Percentiles rank a stretch among this genome's conserved stretches.
phyloP scores from a whole-genome alignment of 2,329 filamentous ascomycete genomes.

The Hypoxylon sp. region DNA sequence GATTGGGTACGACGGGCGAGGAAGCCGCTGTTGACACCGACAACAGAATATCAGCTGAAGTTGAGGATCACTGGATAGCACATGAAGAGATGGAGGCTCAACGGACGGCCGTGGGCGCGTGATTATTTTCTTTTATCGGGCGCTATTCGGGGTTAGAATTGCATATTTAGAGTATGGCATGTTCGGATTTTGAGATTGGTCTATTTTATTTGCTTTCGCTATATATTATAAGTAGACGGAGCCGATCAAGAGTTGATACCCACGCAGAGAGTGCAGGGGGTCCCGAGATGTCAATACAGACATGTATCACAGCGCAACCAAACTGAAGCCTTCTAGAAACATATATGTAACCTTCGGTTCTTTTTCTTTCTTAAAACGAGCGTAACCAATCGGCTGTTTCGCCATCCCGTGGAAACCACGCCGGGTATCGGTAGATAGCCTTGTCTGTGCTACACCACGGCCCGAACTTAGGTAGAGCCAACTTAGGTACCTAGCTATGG shows the following conservation, averaged over 20 bases:
- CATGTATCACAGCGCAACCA: slow-evolving; percentile 8
- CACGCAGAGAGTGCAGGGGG: slow-evolving; percentile 2
- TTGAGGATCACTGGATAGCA: slow-evolving; percentile 49
- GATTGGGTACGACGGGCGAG: slow-evolving; percentile 24
- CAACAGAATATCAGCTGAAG: not conserved
- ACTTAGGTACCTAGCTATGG: not conserved
- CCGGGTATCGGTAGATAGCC: slow-evolving; percentile 6
- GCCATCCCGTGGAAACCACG: slow-evolving; percentile 23
- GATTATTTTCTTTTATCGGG: not conserved
- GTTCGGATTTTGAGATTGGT: slow-evolving; percentile 22
- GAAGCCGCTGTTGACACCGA: slow-evolving; percentile 14
- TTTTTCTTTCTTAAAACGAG: not conserved
- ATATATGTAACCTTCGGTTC: slow-evolving; percentile 8
- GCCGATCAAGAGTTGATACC: slow-evolving; percentile 39
- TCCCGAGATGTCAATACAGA: not conserved
- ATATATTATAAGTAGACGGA: slow-evolving; percentile 20
- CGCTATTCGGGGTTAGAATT: slow-evolving; percentile 1
- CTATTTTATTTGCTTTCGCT: slow-evolving; percentile 10
- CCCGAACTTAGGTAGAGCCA: not conserved
- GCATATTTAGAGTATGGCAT: slow-evolving; percentile 4
- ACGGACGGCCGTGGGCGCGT: slow-evolving; percentile 12
- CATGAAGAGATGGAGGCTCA: slow-evolving; percentile 48
- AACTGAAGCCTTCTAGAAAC: slow-evolving; percentile 16
- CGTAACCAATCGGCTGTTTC: slow-evolving; percentile 36
- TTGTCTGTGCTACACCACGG: not conserved